A percentile compares a stretch with the other conserved stretches of the same genome.
phyloP scores from a whole-genome alignment of 352 stramenopile genomes.

The Globisporangium cystogenes region DNA sequence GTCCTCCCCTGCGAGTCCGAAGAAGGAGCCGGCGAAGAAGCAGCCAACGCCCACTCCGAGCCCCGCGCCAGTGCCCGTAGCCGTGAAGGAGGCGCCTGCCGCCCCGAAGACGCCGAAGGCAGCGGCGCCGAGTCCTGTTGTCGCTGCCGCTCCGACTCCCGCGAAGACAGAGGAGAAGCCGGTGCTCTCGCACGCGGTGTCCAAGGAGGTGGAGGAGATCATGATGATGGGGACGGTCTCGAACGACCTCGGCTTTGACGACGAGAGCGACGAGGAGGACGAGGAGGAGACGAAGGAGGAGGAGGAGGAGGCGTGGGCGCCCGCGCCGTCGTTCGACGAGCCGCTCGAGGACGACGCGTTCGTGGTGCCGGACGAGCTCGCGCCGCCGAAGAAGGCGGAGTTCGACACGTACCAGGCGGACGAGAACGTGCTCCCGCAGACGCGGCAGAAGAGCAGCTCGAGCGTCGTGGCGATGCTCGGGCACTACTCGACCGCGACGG shows the following conservation, averaged over 20 bases:
- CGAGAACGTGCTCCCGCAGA: constrained; percentile 17
- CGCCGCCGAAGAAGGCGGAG: not conserved
- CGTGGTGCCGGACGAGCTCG: not conserved
- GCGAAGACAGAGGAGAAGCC: not conserved
- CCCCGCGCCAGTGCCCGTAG: not conserved
- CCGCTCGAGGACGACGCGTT: constrained; percentile 9
- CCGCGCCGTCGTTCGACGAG: constrained; percentile 5
- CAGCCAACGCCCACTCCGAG: not conserved
- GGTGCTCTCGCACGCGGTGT: constrained; percentile 6
- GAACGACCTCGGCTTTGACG: constrained; percentile 47
- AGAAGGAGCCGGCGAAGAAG: not conserved
- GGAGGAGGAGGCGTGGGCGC: not conserved
- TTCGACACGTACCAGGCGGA: constrained; percentile 9
- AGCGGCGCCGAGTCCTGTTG: not conserved
- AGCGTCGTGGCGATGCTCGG: constrained; percentile 71
- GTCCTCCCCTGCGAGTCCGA: not conserved
- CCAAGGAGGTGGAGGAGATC: constrained; percentile 17
- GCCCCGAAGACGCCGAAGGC: not conserved
- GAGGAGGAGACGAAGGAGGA: constrained; percentile 1
- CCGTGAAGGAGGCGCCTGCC: not conserved
- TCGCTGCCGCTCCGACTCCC: not conserved
- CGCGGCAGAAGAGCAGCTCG: constrained; percentile 41
- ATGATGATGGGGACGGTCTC: constrained; percentile 29
- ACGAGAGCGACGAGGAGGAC: constrained; percentile 22
- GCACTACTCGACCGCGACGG: constrained; percentile 61